Percentiles rank a stretch among this genome's conserved stretches.
phyloP scores from a whole-genome alignment of 148 eudicot species.

The Fallopia convolvulus region DNA sequence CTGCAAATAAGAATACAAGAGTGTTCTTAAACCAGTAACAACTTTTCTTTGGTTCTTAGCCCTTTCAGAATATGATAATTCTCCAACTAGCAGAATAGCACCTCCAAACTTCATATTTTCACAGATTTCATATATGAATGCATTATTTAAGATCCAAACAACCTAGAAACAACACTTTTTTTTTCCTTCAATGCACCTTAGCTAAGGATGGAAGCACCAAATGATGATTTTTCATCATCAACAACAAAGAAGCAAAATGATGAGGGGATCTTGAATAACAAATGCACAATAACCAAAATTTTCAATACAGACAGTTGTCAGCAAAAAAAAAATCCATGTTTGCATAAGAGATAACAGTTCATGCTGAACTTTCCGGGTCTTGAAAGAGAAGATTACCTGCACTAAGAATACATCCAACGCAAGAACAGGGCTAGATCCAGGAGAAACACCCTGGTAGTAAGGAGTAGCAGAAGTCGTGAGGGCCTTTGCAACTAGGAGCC shows the following conservation, averaged over 20 bases:
- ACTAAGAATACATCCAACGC: slow-evolving; percentile 88
- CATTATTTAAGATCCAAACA: neutral
- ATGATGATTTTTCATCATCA: neutral
- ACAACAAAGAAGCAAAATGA: neutral
- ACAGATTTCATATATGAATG: neutral
- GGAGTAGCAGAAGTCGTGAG: slow-evolving; percentile 78
- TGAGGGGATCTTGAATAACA: neutral
- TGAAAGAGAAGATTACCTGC: slow-evolving; percentile 41
- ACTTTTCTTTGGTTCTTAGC: neutral
- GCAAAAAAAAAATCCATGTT: neutral
- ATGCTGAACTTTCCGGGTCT: neutral
- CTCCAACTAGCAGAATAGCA: neutral
- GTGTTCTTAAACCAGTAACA: neutral
- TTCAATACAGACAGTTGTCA: neutral
- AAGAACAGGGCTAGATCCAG: slow-evolving; percentile 79
- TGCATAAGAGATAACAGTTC: neutral
- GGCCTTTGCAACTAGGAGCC: slow-evolving; percentile 74
- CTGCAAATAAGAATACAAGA: slow-evolving; percentile 31
- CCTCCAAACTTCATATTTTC: neutral
- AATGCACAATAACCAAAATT: neutral
- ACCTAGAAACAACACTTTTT: neutral
- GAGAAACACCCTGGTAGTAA: slow-evolving; percentile 60
- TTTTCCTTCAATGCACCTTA: neutral
- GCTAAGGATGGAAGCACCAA: neutral
- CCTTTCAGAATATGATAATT: neutral